Conservation (phyloP, 352 stramenopile species). For the Peronospora belbahrii region DNA sequence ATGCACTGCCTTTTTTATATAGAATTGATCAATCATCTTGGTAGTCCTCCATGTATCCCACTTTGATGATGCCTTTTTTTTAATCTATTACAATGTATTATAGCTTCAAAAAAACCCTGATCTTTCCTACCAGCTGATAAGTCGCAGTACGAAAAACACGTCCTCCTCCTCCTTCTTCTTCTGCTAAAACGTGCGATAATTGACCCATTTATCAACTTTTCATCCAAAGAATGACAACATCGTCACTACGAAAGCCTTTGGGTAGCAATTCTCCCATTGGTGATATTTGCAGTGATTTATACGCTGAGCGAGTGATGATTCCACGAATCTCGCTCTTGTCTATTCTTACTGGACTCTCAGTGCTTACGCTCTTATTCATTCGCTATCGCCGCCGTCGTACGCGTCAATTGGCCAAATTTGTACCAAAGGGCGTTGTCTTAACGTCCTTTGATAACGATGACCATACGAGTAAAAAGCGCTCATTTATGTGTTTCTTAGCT, state of each 20-base stretch:
- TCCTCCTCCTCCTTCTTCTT: no score
- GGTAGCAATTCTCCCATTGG: constrained; percentile 10
- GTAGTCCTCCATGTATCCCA: no score
- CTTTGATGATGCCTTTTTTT: no score
- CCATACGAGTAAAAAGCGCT: constrained; percentile 9
- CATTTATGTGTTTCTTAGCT: constrained; percentile 23
- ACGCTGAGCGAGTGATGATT: constrained; percentile 34
- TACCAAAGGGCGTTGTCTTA: constrained; percentile 15
- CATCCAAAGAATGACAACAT: no score
- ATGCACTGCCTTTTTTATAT: no score
- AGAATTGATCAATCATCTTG: no score
- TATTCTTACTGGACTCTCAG: constrained; percentile 13
- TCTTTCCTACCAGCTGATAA: no score
- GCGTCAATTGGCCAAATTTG: constrained; percentile 10
- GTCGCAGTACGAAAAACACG: no score
- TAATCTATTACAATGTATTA: no score
- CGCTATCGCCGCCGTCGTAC: constrained; percentile 5
- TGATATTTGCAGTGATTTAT: constrained; percentile 32
- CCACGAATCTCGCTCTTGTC: constrained; percentile 33
- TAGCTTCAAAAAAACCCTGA: no score
- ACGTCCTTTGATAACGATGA: constrained; percentile 7
- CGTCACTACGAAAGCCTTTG: constrained; percentile 16
- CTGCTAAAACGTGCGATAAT: no score
- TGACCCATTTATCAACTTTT: no score
- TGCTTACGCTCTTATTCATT: constrained; percentile 8